These are phyloP conservation scores for Albugo candida DNA, from an alignment of 352 stramenopile genomes.

Conservation along the genomic window DNA sequence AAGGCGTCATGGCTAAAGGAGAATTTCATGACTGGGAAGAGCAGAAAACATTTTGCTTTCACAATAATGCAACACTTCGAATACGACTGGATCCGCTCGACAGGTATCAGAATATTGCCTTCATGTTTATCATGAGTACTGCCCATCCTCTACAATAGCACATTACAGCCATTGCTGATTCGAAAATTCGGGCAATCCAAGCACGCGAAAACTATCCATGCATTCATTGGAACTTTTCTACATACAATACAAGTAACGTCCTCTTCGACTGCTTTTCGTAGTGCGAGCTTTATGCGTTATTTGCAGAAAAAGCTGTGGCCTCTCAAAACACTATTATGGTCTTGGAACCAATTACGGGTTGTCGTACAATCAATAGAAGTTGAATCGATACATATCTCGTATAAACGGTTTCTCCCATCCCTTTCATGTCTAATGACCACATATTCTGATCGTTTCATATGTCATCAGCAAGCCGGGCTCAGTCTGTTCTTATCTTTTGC, in stretches of 20 bases:
- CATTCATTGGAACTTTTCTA: slow-evolving; percentile 25
- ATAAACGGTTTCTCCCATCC: neutral
- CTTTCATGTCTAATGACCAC: neutral
- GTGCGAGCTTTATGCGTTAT: neutral
- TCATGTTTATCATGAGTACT: neutral
- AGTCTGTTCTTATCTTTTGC: neutral
- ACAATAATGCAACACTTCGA: slow-evolving; percentile 47
- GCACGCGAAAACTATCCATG: slow-evolving; percentile 31
- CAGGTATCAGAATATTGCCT: slow-evolving; percentile 12
- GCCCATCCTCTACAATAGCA: slow-evolving; percentile 11
- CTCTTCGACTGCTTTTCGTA: neutral
- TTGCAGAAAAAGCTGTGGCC: slow-evolving; percentile 28
- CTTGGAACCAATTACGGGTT: slow-evolving; percentile 56
- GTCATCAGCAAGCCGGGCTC: too few species aligned
- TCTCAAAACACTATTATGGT: slow-evolving; percentile 50
- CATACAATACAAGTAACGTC: slow-evolving; percentile 21
- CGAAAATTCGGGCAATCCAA: slow-evolving; percentile 37
- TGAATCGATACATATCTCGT: slow-evolving; percentile 13
- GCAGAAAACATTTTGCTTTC: slow-evolving; percentile 55
- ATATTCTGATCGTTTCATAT: too few species aligned
- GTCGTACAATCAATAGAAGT: slow-evolving; percentile 24
- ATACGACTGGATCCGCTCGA: slow-evolving; percentile 52
- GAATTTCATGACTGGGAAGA: slow-evolving; percentile 33
- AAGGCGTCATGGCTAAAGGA: slow-evolving; percentile 15
- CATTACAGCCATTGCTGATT: slow-evolving; percentile 43